A percentile compares a stretch with the other conserved stretches of the same genome.
phyloP scores from a whole-genome alignment of 495 filamentous ascomycete species.

The Penicillium turbatum region DNA sequence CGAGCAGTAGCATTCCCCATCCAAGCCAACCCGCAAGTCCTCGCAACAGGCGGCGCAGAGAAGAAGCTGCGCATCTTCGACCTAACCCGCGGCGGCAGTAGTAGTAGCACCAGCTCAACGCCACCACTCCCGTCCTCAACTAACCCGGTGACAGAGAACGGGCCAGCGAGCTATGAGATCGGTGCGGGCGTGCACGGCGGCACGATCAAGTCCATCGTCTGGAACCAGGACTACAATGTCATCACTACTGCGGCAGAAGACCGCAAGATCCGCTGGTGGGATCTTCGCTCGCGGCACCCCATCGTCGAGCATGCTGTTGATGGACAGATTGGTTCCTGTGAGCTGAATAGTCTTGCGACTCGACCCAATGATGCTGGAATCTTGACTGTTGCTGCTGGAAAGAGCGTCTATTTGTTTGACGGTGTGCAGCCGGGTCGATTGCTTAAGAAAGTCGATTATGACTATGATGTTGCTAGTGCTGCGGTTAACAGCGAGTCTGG shows the following conservation, averaged over 20 bases:
- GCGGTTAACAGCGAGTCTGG: constrained; percentile 76
- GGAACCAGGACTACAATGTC: constrained; percentile 80
- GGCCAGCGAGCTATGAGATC: constrained; percentile 70
- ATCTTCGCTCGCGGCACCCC: constrained; percentile 68
- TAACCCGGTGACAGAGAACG: constrained; percentile 23
- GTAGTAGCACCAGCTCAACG: constrained; percentile 38
- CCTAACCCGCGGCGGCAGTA: constrained; percentile 45
- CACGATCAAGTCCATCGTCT: constrained; percentile 91
- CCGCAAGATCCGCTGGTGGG: constrained; percentile 90
- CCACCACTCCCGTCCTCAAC: constrained; percentile 29
- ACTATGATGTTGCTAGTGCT: constrained; percentile 83
- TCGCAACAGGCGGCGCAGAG: constrained; percentile 91
- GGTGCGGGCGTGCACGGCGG: constrained; percentile 76
- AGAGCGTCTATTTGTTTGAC: constrained; percentile 88
- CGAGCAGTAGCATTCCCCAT: constrained; percentile 85
- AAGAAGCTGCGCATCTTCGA: constrained; percentile 97
- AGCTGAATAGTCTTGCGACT: constrained; percentile 58
- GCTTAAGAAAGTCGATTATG: constrained; percentile 70
- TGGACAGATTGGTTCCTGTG: constrained; percentile 84
- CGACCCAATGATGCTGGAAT: constrained; percentile 43
- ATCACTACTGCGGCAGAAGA: constrained; percentile 88
- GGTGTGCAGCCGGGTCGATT: constrained; percentile 63
- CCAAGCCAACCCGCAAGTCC: constrained; percentile 64
- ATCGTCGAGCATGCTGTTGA: constrained; percentile 70
- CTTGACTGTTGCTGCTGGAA: constrained; percentile 65